Evolutionary conservation across 768 basidiomycete genomes (phyloP).

Genomic region (Tephrocybe rancida): DNA sequence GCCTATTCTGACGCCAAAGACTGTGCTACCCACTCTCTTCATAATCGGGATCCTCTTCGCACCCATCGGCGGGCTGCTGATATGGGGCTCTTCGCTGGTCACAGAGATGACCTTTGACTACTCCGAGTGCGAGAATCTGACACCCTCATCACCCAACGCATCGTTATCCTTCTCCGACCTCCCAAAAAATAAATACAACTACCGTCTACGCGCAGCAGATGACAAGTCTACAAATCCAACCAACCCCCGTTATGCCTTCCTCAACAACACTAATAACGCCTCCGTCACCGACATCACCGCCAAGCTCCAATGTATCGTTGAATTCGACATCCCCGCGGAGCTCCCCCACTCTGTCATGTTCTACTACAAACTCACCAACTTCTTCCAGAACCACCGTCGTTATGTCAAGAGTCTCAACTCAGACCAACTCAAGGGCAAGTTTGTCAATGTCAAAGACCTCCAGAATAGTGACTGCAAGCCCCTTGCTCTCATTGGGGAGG

Average conservation of each 20-base stretch:
- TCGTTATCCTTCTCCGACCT: slow-evolving; percentile 49
- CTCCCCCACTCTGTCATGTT: slow-evolving; percentile 77
- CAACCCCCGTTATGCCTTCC: slow-evolving; percentile 77
- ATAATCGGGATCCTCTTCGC: slow-evolving; percentile 94
- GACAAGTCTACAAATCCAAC: slow-evolving; percentile 54
- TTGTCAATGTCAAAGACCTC: slow-evolving; percentile 49
- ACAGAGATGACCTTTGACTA: slow-evolving; percentile 96
- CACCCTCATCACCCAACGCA: slow-evolving; percentile 40
- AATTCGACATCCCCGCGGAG: slow-evolving; percentile 82
- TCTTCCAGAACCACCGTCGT: slow-evolving; percentile 97
- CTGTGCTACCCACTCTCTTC: slow-evolving; percentile 95
- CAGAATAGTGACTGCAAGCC: slow-evolving; percentile 87
- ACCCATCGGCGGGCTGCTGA: slow-evolving; percentile 91
- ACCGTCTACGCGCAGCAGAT: slow-evolving; percentile 59
- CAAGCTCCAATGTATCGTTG: slow-evolving; percentile 69
- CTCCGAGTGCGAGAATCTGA: slow-evolving; percentile 80
- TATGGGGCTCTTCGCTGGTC: slow-evolving; percentile 85
- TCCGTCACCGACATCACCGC: slow-evolving; percentile 44
- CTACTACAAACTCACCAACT: slow-evolving; percentile 97
- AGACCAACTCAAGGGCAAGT: slow-evolving; percentile 81
- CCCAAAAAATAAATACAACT: slow-evolving; percentile 67
- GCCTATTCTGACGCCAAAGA: slow-evolving; percentile 97
- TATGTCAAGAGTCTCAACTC: slow-evolving; percentile 92
- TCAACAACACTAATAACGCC: slow-evolving; percentile 52
- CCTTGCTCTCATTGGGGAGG: slow-evolving; percentile 55